These are phyloP conservation scores for Spinacia oleracea DNA, from an alignment of 179 eudicot species.

Conservation along the genomic window DNA sequence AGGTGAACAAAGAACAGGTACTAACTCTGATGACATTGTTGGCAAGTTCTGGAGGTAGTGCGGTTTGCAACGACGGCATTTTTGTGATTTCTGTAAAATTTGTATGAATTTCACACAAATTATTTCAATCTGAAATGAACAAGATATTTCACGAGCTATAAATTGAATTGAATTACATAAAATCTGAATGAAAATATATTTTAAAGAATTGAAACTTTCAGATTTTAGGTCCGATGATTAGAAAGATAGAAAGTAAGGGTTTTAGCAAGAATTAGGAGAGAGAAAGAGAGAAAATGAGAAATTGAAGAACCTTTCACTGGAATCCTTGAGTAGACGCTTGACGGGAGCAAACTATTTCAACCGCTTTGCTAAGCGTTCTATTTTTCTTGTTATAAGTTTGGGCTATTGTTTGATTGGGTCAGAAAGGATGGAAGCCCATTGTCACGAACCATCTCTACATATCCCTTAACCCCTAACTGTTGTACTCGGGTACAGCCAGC, in stretches of 20 bases:
- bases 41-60: slow-evolving; percentile 93
- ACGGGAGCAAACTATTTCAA: background rate
- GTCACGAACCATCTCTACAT: no score
- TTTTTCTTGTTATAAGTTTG: background rate
- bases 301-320: background rate
- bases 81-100: background rate
- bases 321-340: background rate
- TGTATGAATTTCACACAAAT: background rate
- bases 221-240: background rate
- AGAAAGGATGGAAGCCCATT: no score
- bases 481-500: no score
- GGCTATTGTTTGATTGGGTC: no score
- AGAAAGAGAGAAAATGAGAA: background rate
- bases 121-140: background rate
- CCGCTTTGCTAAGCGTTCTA: background rate
- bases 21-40: slow-evolving; percentile 72
- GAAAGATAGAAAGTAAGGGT: background rate
- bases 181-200: background rate
- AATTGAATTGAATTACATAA: background rate
- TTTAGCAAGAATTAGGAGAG: background rate
- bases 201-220: background rate
- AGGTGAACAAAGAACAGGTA: background rate
- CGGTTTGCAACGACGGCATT: slow-evolving; percentile 44
- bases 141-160: no score
- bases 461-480: no score